Conservation (phyloP, 805 yeast genomes). For the Kuraishia molischiana region DNA sequence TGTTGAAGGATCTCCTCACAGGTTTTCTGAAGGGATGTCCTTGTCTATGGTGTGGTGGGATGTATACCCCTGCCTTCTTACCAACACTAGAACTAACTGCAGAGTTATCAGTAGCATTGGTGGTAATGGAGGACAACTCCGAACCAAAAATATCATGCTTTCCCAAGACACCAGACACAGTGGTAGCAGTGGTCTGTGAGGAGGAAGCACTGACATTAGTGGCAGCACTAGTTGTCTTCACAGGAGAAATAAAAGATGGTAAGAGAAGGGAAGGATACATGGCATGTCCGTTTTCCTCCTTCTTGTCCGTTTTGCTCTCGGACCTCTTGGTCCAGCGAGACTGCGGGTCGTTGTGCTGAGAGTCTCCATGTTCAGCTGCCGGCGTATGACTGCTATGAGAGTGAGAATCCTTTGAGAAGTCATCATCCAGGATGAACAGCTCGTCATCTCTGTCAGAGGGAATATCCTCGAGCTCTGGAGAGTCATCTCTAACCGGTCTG, state of each 20-base stretch:
- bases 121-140: background rate
- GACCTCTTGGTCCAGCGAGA: slow-evolving; percentile 5
- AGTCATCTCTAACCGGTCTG: slow-evolving; percentile 6
- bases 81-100: background rate
- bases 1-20: background rate
- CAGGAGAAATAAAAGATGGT: slow-evolving; percentile 2
- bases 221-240: slow-evolving; percentile 2
- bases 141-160: background rate
- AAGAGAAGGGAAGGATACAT: slow-evolving; percentile 8
- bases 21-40: slow-evolving; percentile 11
- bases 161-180: slow-evolving; percentile 2
- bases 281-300: slow-evolving; percentile 9
- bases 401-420: slow-evolving; percentile 6
- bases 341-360: too few relatives aligned
- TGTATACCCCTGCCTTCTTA: slow-evolving; percentile 16
- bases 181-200: slow-evolving; percentile 9
- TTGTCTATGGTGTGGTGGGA: slow-evolving; percentile 47
- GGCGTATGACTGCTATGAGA: slow-evolving; percentile 3
- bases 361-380: too few relatives aligned
- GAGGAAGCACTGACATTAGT: slow-evolving; percentile 6
- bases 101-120: background rate
- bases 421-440: slow-evolving; percentile 29
- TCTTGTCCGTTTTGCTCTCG: slow-evolving; percentile 5
- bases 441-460: slow-evolving; percentile 22
- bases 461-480: slow-evolving; percentile 20